Base-by-base conservation (phyloP, 2,329 filamentous ascomycete species). In the Paramyrothecium sp. region DNA sequence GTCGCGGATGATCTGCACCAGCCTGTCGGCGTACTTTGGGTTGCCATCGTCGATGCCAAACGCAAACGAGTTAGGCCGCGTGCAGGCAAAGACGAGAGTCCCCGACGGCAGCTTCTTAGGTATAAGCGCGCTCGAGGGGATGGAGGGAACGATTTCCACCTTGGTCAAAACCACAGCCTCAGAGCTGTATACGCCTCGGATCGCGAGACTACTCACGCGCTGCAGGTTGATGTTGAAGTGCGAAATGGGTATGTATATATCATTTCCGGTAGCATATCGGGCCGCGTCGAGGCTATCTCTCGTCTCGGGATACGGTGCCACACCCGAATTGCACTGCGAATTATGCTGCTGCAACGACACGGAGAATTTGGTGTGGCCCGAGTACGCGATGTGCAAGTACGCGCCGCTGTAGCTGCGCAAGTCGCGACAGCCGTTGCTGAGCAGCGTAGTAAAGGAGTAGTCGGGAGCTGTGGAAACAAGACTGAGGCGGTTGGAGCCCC, bases 1-100 rank as follows among this genome's bases (percentile, higher is more conserved):
- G 20, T 83, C 80, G 20, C 83, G 79, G 63, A 90, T 75, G 54
- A 87, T 84, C 70, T 85, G 79, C 2, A 86, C 86, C 56, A 82
- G 78, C 34, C 61, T 53, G 2, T 54, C 63, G 22, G 64, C 63
- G 56, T 65, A 66, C 44, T 73, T 65, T 51, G 87, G 87, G 53
- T 82, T 77, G 21, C 87, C 88, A 68, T 90, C 88, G 67, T 90
- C 88, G 61, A 90, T 89, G 53, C 87, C 87, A 69, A 90, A 89
- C 1, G 88, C 88, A 67, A 90, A 89, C 0, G 83, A 86, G 73
- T 89, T 88, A 51, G 87, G 86, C 19, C 86, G 80, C 62, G 82
- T 87, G 77, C 88, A 90, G 7, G 81, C 77, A 64, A 89, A 84
- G 50, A 87, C 75, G 34, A 90, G 75, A 20, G 78, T 79, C 7